Conservation (phyloP, 768 basidiomycete genomes). For the Rhodotorula kratochvilovae region DNA sequence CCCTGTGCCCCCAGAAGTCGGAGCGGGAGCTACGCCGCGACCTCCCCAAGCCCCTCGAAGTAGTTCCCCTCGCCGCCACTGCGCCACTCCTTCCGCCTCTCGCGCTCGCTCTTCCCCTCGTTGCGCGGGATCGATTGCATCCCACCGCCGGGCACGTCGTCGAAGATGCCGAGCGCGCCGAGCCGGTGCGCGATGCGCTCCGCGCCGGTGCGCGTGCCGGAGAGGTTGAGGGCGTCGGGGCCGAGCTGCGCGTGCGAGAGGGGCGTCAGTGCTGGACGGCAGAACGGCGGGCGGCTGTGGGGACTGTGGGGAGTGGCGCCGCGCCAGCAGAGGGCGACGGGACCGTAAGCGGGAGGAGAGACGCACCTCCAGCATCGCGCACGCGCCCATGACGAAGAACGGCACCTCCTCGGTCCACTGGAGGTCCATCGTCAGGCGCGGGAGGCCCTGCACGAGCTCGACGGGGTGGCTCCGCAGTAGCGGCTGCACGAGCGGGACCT, state of each 20-base stretch:
- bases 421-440: conserved; percentile 35
- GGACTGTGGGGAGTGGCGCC: too few species aligned
- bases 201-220: conserved; percentile 28
- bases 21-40: conserved; percentile 12
- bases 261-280: not conserved
- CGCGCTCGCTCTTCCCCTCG: not conserved
- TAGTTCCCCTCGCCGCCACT: conserved; percentile 33
- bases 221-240: conserved; percentile 34
- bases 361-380: conserved; percentile 38
- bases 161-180: conserved; percentile 20
- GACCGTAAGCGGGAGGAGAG: too few species aligned
- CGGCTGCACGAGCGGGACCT: conserved; percentile 24
- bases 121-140: not conserved
- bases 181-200: conserved; percentile 29
- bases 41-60: conserved; percentile 11
- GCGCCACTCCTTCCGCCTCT: conserved; percentile 22
- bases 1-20: too few species aligned
- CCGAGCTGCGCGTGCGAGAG: conserved; percentile 17
- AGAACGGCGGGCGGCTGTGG: too few species aligned
- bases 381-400: conserved; percentile 32
- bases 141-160: not conserved
- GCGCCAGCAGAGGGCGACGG: too few species aligned
- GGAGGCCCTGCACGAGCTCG: conserved; percentile 33
- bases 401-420: conserved; percentile 28
- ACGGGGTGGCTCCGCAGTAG: conserved; percentile 27